These are phyloP conservation scores for Henckelia pumila DNA, from an alignment of 257 asterid genomes.

Conservation along the genomic window DNA sequence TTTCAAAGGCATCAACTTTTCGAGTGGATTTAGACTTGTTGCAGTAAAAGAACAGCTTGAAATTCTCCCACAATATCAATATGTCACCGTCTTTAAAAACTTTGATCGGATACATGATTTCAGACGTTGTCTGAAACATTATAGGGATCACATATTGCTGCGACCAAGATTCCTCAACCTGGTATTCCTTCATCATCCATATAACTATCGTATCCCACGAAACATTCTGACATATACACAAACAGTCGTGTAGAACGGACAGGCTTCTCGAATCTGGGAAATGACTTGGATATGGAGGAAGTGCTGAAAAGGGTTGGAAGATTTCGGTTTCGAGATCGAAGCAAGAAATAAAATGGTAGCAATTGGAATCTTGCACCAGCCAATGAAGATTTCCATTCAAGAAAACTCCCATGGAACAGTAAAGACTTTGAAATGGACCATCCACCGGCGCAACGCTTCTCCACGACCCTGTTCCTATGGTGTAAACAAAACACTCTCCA, in stretches of 20 bases:
- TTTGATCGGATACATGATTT: constrained; percentile 28
- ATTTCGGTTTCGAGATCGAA: constrained; percentile 48
- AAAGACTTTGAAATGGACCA: constrained; percentile 28
- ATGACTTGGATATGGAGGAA: constrained; percentile 28
- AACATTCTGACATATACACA: constrained; percentile 42
- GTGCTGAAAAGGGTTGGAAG: constrained; percentile 35
- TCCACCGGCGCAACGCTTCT: constrained; percentile 22
- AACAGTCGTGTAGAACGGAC: constrained; percentile 28
- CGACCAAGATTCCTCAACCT: constrained; percentile 37
- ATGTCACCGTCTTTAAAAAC: constrained; percentile 41
- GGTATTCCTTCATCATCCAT: constrained; percentile 60
- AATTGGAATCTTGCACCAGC: constrained; percentile 39
- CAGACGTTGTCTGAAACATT: neutral
- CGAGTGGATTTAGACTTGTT: constrained; percentile 22
- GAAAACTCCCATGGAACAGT: constrained; percentile 30
- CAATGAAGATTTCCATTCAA: constrained; percentile 47
- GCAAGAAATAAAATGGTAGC: constrained; percentile 41
- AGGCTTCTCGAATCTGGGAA: constrained; percentile 33
- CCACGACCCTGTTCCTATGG: constrained; percentile 40
- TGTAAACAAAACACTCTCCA: constrained; percentile 42
- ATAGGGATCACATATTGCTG: constrained; percentile 29
- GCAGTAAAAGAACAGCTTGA: constrained; percentile 27
- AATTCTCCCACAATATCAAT: constrained; percentile 36
- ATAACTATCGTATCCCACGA: constrained; percentile 29
- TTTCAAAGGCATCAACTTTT: neutral